Base-by-base conservation (phyloP, 164 flowering plant species). In the Berberis vulgaris region DNA sequence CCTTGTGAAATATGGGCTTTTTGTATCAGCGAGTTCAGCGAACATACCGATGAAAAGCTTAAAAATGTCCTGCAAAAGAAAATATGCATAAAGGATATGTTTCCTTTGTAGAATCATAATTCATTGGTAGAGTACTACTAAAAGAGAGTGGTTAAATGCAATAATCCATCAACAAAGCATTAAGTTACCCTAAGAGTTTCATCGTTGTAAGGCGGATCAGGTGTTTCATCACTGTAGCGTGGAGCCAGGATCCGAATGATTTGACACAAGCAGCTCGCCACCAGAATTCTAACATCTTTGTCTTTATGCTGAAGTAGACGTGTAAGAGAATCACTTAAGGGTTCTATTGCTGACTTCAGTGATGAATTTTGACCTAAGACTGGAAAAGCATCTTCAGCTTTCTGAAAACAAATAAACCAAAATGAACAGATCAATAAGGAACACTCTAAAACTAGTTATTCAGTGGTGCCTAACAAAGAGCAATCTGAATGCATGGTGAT, bases 201-300 rank as follows among this genome's bases (percentile, higher is more conserved):
- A 67, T 87, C 91, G 67, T 70, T 84, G 59, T 83, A 91, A 69
- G 86, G 89, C 40, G 91, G 93, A 61, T 89, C 83, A 49, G 99
- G 99, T 57, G 26, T 26, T 26, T 26, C 26, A 26, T 26, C 26
- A 26, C 26, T 26, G 26, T 26, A 26, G 26, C 26, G 26, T 26
- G 26, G 26, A 26, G 99, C 97, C 70, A 87, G 67, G 67, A 94
- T 73, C 65, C 99, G 79, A 65, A 94, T 82, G 45, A 86, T 76
- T 81, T 94, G 96, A 72, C 78, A 80, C 50, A 87, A 74, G 71
- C 96, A 91, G 13, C 80, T 73, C 41, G 88, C 84, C 39, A 91
- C 79, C 43, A 87, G 68, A 65, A 94, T 87, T 61, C 76, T 86
- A 49, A 91, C 80, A 65, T 91, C 99, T 67, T 81, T 94, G 66